A percentile compares a stretch with the other conserved stretches of the same genome.
Conservation (phyloP, 495 filamentous ascomycete species). For the Podospora anserina region DNA sequence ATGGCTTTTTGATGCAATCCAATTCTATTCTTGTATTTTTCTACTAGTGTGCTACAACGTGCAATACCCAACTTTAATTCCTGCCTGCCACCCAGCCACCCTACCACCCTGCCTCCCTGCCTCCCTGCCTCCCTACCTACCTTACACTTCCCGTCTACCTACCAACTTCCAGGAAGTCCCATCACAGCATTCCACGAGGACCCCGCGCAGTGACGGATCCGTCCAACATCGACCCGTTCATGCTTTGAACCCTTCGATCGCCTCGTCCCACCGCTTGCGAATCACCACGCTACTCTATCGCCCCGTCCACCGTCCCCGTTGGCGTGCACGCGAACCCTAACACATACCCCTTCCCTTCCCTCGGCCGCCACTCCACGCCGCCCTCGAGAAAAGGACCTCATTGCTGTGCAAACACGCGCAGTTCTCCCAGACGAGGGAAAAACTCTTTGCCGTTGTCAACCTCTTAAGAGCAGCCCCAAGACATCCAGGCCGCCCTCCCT, state of each 20-base stretch:
- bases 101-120: background rate
- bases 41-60: background rate
- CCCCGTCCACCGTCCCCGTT: background rate
- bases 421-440: background rate
- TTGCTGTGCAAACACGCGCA: background rate
- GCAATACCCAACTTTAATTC: background rate
- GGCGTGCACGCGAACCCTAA: background rate
- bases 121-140: background rate
- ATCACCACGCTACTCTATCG: background rate
- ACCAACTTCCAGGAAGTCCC: too few relatives aligned
- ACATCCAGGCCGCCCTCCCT: background rate
- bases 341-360: background rate
- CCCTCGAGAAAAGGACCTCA: background rate
- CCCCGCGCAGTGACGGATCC: background rate
- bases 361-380: background rate
- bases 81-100: background rate
- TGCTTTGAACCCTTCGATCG: background rate
- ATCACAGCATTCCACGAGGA: background rate
- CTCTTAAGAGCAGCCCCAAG: background rate
- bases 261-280: slow-evolving; percentile 3
- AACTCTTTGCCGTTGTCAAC: background rate
- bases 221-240: background rate
- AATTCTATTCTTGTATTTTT: slow-evolving; percentile 1
- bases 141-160: background rate
- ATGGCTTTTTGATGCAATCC: background rate